phyloP scores from a whole-genome alignment of 2,329 filamentous ascomycete species.

The Penicillium griseofulvum region DNA sequence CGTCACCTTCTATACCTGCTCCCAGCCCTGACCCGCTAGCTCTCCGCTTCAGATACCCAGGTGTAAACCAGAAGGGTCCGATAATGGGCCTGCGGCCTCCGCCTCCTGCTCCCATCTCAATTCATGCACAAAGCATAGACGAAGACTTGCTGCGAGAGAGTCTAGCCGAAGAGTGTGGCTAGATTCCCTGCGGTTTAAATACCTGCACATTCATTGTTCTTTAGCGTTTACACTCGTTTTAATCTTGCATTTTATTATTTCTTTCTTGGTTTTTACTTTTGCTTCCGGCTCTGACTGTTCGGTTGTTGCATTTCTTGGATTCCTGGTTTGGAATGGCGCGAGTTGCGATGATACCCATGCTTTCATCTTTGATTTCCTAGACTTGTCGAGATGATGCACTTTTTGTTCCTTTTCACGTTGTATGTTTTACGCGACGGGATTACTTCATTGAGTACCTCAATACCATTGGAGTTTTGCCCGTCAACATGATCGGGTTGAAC shows the following conservation, averaged over 20 bases:
- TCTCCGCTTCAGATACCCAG: conserved; percentile 55
- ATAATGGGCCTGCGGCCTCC: conserved; percentile 68
- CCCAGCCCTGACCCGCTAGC: conserved; percentile 65
- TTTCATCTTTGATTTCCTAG: background rate
- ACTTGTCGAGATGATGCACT: background rate
- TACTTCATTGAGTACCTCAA: background rate
- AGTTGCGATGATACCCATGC: conserved; percentile 11
- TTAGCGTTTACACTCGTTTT: conserved; percentile 6
- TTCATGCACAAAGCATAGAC: conserved; percentile 60
- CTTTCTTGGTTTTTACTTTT: background rate
- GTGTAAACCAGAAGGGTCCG: conserved; percentile 74
- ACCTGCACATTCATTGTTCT: background rate
- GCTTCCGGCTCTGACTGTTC: background rate
- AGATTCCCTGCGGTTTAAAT: background rate
- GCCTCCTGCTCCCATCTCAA: conserved; percentile 54
- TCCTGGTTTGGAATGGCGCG: conserved; percentile 5
- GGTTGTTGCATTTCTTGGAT: conserved; percentile 8
- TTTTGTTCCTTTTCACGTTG: background rate
- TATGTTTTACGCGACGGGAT: background rate
- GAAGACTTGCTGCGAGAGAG: conserved; percentile 60
- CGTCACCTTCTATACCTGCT: conserved; percentile 37
- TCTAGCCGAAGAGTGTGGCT: conserved; percentile 47
- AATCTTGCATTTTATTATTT: background rate
- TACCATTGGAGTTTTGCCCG: background rate
- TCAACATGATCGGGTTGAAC: background rate